Evolutionary conservation across 192 early-diverging fungal genomes (phyloP), one percentile per base, ranked within the genome.

Genomic region (Linnemannia hyalina): DNA sequence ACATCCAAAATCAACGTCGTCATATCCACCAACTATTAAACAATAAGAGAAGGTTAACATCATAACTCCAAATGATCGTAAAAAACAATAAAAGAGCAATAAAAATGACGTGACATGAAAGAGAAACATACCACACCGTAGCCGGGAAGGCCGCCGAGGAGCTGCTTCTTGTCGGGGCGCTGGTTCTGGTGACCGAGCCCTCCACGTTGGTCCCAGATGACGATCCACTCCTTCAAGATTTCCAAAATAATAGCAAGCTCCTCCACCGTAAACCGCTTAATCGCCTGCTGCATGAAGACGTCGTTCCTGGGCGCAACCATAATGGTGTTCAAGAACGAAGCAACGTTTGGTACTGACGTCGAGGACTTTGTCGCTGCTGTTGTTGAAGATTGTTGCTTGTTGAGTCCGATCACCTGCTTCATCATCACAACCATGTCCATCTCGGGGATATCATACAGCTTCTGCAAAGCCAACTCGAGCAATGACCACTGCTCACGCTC

Each of bases 211-310:
- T 80, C 77, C 83, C 88, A 86, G 70, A 78, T 80, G 15, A 41
- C 32, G 23, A 89, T 80, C 86, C 86, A 88, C 3, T 74, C 68
- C 63, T 80, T 75, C 47, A 91, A 72, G 16, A 82, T 83, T 57
- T 89, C 75, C 9, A 91, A 72, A 47, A 91, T 49, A 44, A 81
- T 57, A 41, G 89, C 79, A 32, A 91, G 79, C 74, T 91, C 90
- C 15, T 87, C 81, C n/a, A 79, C 73, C 6, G 77, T 81, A 22
- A 91, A 35, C 35, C 73, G 82, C 70, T 91, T 91, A 23, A 91
- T 6, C 10, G 90, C 88, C 68, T 91, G 90, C 77, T 91, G 90
- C 82, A 91, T 82, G 76, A 90, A 91, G 22, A 91, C 81, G 42
- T 90, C 89, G 74, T 91, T 91, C 57, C 82, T 81, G 18, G 90